phyloP scores from a whole-genome alignment of 768 basidiomycete genomes.

The Tremella mesenterica region DNA sequence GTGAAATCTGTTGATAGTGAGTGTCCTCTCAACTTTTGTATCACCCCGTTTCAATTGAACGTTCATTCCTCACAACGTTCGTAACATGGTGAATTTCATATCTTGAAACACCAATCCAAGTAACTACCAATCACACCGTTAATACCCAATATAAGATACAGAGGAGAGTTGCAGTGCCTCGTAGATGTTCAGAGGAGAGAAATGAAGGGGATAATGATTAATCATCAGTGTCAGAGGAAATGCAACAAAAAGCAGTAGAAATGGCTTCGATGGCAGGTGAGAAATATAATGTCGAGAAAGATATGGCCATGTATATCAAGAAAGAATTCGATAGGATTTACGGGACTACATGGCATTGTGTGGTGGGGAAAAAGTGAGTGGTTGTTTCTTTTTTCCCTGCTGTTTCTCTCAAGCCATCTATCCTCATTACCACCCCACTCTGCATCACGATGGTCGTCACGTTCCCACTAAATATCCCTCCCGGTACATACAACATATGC shows the following conservation, averaged over 20 bases:
- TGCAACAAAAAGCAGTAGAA: slow-evolving; percentile 91
- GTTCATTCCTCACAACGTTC: too few species aligned
- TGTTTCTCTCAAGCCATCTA: background rate
- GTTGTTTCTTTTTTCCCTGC: background rate
- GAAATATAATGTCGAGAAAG: slow-evolving; percentile 91
- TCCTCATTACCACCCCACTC: background rate
- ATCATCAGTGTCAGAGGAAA: slow-evolving; percentile 78
- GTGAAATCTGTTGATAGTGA: slow-evolving; percentile 86
- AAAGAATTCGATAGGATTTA: slow-evolving; percentile 91
- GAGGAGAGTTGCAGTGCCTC: too few species aligned
- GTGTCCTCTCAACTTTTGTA: slow-evolving; percentile 5
- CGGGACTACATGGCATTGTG: slow-evolving; percentile 95
- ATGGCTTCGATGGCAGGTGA: slow-evolving; percentile 76
- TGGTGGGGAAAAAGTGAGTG: slow-evolving; percentile 79
- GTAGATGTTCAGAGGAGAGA: background rate
- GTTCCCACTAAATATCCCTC: too few species aligned
- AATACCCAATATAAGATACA: background rate
- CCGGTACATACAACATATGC: too few species aligned
- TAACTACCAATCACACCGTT: background rate
- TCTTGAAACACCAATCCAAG: background rate
- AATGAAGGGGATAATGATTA: too few species aligned
- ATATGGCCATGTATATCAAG: slow-evolving; percentile 96
- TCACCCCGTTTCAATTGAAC: too few species aligned
- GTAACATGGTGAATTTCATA: too few species aligned
- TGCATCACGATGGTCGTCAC: background rate